A percentile compares a stretch with the other conserved stretches of the same genome.
Evolutionary conservation across 1,284 basidiomycete species (phyloP).

Genomic region (Sanghuangporus weigelae): DNA sequence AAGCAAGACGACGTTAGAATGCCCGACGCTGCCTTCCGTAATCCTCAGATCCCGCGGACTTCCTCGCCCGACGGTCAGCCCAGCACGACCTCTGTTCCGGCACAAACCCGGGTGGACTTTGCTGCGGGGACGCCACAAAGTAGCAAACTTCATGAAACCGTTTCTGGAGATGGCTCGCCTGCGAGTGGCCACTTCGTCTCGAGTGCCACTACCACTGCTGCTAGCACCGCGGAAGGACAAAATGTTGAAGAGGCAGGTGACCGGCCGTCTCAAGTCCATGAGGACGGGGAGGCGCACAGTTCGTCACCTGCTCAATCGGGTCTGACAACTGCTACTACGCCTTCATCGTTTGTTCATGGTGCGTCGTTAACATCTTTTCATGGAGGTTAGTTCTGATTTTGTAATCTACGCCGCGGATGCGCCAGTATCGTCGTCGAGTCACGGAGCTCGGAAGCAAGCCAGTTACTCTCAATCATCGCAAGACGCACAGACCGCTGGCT

Average conservation of each 20-base stretch:
- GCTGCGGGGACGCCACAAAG: neutral
- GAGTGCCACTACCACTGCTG: conserved; percentile 7
- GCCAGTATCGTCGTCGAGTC: too few species aligned
- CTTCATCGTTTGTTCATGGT: neutral
- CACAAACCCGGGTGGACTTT: neutral
- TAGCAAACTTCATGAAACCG: neutral
- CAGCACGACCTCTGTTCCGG: neutral
- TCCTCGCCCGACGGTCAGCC: neutral
- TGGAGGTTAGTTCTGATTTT: neutral
- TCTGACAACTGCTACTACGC: neutral
- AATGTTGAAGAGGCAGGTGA: neutral
- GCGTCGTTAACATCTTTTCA: neutral
- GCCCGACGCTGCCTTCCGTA: neutral
- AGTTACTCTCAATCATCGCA: neutral
- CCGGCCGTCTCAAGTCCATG: neutral
- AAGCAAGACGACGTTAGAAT: neutral
- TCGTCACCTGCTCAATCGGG: neutral
- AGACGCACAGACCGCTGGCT: neutral
- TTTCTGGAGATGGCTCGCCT: neutral
- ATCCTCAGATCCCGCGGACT: neutral
- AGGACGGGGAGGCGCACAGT: neutral
- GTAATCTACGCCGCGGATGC: neutral
- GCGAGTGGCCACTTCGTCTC: neutral
- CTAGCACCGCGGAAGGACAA: conserved; percentile 14
- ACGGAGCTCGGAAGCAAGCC: neutral